phyloP scores from a whole-genome alignment of 768 basidiomycete genomes.

The Rhizopogon salebrosus region DNA sequence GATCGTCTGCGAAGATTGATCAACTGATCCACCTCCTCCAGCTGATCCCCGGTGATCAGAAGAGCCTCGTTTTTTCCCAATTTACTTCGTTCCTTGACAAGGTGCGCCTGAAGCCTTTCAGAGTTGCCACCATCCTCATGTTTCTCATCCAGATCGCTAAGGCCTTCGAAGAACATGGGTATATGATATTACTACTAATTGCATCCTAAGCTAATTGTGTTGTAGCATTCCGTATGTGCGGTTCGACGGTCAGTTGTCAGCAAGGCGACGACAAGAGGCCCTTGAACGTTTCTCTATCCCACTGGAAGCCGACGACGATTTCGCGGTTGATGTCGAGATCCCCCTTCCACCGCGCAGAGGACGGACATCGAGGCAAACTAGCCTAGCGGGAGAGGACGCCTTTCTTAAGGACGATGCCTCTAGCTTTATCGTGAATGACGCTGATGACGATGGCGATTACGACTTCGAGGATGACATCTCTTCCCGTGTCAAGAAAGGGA shows the following conservation, averaged over 20 bases:
- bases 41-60: conserved; percentile 63
- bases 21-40: conserved; percentile 71
- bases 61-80: conserved; percentile 86
- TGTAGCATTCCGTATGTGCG: conserved; percentile 68
- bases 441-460: conserved; percentile 11
- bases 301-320: conserved; percentile 31
- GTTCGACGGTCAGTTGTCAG: conserved; percentile 87
- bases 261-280: conserved; percentile 70
- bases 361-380: conserved; percentile 5
- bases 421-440: conserved; percentile 28
- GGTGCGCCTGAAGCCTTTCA: conserved; percentile 30
- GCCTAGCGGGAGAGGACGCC: conserved; percentile 8
- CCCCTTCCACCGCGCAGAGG: conserved; percentile 8
- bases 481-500: conserved; percentile 24
- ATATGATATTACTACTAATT: conserved; percentile 9
- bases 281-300: conserved; percentile 73
- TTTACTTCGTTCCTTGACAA: conserved; percentile 85
- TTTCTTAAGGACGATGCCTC: conserved; percentile 25
- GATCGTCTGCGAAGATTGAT: conserved; percentile 81
- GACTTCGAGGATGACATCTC: conserved; percentile 26
- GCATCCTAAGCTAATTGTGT: not conserved
- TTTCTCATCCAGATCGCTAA: conserved; percentile 55
- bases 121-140: not conserved
- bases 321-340: conserved; percentile 11
- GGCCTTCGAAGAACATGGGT: conserved; percentile 62